Conservation (phyloP, 345 rosid species). For the Brassica cretica region DNA sequence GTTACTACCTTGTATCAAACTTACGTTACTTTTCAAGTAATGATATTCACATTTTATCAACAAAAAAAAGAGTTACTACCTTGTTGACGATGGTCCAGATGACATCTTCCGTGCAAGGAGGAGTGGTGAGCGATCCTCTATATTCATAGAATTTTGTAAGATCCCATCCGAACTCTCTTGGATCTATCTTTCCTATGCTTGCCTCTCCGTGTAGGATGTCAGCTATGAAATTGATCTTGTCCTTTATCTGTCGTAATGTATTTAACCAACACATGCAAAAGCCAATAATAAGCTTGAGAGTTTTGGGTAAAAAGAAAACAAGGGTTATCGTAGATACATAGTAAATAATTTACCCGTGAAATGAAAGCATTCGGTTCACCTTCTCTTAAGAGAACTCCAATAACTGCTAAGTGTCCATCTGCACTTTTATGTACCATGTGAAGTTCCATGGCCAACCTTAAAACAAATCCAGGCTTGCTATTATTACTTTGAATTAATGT, state of each 20-base stretch:
- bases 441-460: conserved; percentile 55
- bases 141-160: conserved; percentile 64
- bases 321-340: not conserved
- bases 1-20: conserved; percentile 39
- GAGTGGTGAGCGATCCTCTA: conserved; percentile 74
- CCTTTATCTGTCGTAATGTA: conserved; percentile 16
- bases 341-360: conserved; percentile 40
- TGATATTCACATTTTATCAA: no score
- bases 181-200: conserved; percentile 52
- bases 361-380: conserved; percentile 70
- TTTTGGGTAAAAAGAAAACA: not conserved
- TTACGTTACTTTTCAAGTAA: no score
- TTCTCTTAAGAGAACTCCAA: conserved; percentile 53
- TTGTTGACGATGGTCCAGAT: conserved; percentile 58
- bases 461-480: not conserved
- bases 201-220: conserved; percentile 22
- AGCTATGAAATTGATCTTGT: conserved; percentile 20
- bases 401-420: conserved; percentile 46
- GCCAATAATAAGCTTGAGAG: not conserved
- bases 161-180: conserved; percentile 47
- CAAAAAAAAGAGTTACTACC: conserved; percentile 37
- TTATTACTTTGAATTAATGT: not conserved
- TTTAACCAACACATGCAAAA: not conserved
- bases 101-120: conserved; percentile 86
- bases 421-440: conserved; percentile 56